These are phyloP conservation scores for Kingdonia uniflora DNA, from an alignment of 164 flowering plant species.

Conservation along the genomic window DNA sequence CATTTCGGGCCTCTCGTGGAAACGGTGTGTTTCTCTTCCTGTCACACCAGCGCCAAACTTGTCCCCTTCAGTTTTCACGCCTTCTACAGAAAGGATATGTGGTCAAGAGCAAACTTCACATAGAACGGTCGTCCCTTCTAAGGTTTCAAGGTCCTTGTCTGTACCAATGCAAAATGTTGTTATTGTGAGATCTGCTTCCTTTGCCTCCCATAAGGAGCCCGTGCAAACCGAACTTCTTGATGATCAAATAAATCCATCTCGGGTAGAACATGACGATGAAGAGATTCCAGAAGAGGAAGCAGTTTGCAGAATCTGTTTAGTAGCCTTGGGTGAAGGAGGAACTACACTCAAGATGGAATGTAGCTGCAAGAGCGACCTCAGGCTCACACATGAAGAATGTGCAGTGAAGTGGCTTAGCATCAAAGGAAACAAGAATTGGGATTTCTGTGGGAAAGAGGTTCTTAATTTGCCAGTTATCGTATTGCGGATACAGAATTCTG, in stretches of 20 bases:
- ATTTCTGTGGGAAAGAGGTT: slow-evolving; percentile 77
- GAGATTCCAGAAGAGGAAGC: slow-evolving; percentile 97
- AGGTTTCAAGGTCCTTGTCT: slow-evolving; percentile 50
- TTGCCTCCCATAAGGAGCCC: slow-evolving; percentile 28
- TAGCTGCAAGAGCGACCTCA: slow-evolving; percentile 88
- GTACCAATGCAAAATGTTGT: slow-evolving; percentile 59
- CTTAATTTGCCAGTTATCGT: slow-evolving; percentile 74
- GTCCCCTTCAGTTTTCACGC: slow-evolving; percentile 38
- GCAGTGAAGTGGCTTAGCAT: slow-evolving; percentile 74
- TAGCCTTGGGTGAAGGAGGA: slow-evolving; percentile 44
- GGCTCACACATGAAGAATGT: slow-evolving; percentile 77
- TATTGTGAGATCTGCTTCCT: slow-evolving; percentile 65
- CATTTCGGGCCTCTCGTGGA: slow-evolving; percentile 29
- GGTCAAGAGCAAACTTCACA: slow-evolving; percentile 26
- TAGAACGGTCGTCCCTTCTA: neutral
- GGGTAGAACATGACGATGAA: slow-evolving; percentile 44
- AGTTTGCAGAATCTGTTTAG: slow-evolving; percentile 77
- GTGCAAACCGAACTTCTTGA: slow-evolving; percentile 20
- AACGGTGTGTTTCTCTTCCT: slow-evolving; percentile 73
- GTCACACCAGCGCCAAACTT: slow-evolving; percentile 42
- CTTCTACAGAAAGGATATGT: slow-evolving; percentile 30
- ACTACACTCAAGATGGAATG: slow-evolving; percentile 78
- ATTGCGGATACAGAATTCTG: slow-evolving; percentile 43
- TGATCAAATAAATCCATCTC: slow-evolving; percentile 40
- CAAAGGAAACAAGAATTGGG: slow-evolving; percentile 66